Evolutionary conservation across 1,284 basidiomycete species (phyloP), one percentile per base, ranked within the genome.

Genomic region (Tylopilus sp.): DNA sequence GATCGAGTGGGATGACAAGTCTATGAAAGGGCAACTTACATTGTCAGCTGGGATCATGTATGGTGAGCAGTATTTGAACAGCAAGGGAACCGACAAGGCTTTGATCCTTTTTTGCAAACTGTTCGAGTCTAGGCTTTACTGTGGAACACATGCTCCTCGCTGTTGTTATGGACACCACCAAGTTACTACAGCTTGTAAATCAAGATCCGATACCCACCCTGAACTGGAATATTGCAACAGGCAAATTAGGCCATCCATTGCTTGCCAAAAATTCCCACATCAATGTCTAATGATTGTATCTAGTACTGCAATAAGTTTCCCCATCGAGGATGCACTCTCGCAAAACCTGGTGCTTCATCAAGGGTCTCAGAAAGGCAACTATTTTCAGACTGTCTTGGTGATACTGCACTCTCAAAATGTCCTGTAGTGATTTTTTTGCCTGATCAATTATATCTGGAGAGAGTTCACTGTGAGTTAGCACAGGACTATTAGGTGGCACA

Each of bases 221-320:
- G n/a, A n/a, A n/a, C 57, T 10, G 64, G 61, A 47, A 15, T 62
- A 74, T 18, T 67, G 60, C 60, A 75, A 36, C 5, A 78, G 24
- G 53, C 63, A 69, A 5, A n/a, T 58, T 47, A 75, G 24, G 6
- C 72, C 67, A 2, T 75, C 65, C 74, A 77, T 75, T 10, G 59
- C 70, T 16, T 67, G 66, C 16, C 60, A 66, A 47, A 76, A 76
- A 53, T 62, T 67, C 7, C 18, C 51, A 36, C 7, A 47, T 2
- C 33, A 55, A 19, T 58, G n/a, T 1, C 0, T 8, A 32, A 73
- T 2, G 2, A 67, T 67, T 4, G 0, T 18, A 53, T 78, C 73
- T 1, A 77, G 49, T 7, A 70, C 52, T 0, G 24, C 6, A 22
- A 72, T 41, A 13, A 77, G 57, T 16, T 16, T 75, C 65, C 1